Evolutionary conservation across 371 early-diverging fungal genomes (phyloP), one percentile per base, ranked within the genome.

Genomic region (Rhizopus microsporus): DNA sequence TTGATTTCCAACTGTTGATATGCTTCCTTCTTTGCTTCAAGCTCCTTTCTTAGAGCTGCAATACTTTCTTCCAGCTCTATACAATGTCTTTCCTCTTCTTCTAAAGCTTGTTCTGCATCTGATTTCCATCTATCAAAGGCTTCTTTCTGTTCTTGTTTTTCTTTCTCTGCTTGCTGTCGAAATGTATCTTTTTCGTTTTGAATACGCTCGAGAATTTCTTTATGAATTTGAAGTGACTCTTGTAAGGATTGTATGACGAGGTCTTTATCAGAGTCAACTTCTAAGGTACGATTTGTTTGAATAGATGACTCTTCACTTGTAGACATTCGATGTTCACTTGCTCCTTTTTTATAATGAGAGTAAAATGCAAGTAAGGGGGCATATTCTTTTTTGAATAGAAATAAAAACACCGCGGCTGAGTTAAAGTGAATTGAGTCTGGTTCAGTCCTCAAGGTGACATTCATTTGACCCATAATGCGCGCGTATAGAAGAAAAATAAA

Each of bases 211-310:
- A 77, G 37, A 1, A 77, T 66, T 31, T 74, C 69, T 40, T 77
- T 77, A 54, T 77, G 77, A 48, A 74, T 72, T 42, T 74, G 63
- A 17, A 77, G 54, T 1, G 74, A 74, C 37, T 77, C 74, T 10
- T 71, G 45, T 16, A 77, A 37, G 3, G 77, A 72, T 5, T 59
- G 66, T 38, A 77, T 77, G 9, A 69, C 56, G 1, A 77, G 57
- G 44, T 77, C 77, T 34, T 68, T 68, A 30, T 59, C 68, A 42
- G 56, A 60, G 2, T 60, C 63, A 4, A 54, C 32, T 17, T 62
- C 68, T 17, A 7, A 29, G 12, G 29, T 46, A 3, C 12, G 46
- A 46, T 17, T 29, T 9, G 46, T 29, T 9, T 29, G 17, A 29
- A 46, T n/a, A 7, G 46, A 46, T 9, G 46, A 46, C 29, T 46